These are phyloP conservation scores for Platanthera guangdongensis DNA, from an alignment of 106 monocot genomes.

Conservation along the genomic window DNA sequence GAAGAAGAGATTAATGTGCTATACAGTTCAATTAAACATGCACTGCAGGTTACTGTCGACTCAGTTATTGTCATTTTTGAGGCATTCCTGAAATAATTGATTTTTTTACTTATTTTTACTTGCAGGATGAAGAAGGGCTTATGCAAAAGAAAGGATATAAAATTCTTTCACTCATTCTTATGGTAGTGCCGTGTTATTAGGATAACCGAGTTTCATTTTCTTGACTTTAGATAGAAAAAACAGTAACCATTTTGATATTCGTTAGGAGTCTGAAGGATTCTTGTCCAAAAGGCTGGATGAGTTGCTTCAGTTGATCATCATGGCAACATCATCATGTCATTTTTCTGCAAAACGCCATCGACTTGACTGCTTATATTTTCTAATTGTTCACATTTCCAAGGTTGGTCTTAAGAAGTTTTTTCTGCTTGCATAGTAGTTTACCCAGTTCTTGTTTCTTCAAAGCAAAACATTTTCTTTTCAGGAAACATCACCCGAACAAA, in stretches of 20 bases:
- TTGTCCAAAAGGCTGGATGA: slow-evolving; percentile 51
- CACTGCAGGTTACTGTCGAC: slow-evolving; percentile 43
- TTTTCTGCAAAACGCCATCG: slow-evolving; percentile 82
- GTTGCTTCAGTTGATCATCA: slow-evolving; percentile 52
- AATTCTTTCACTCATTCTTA: slow-evolving; percentile 73
- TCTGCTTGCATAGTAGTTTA: not conserved
- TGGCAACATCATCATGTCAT: slow-evolving; percentile 51
- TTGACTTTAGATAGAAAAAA: not conserved
- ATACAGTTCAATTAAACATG: slow-evolving; percentile 55
- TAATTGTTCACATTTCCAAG: slow-evolving; percentile 68
- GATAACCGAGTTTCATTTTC: not conserved
- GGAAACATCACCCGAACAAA: slow-evolving; percentile 29
- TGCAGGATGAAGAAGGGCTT: slow-evolving; percentile 63
- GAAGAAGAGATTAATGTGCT: slow-evolving; percentile 45
- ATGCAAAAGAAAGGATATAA: slow-evolving; percentile 97
- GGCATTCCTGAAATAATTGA: not conserved
- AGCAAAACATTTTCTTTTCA: slow-evolving; percentile 32
- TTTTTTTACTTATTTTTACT: not conserved
- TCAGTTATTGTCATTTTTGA: slow-evolving; percentile 5
- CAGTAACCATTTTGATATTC: not conserved
- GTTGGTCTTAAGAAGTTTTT: slow-evolving; percentile 19
- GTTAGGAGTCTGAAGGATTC: slow-evolving; percentile 55
- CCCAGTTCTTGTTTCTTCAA: slow-evolving; percentile 11
- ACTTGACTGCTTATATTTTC: slow-evolving; percentile 67
- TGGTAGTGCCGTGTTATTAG: slow-evolving; percentile 30